Evolutionary conservation across 352 stramenopile species (phyloP).

Genomic region (Globisporangium spinosum): DNA sequence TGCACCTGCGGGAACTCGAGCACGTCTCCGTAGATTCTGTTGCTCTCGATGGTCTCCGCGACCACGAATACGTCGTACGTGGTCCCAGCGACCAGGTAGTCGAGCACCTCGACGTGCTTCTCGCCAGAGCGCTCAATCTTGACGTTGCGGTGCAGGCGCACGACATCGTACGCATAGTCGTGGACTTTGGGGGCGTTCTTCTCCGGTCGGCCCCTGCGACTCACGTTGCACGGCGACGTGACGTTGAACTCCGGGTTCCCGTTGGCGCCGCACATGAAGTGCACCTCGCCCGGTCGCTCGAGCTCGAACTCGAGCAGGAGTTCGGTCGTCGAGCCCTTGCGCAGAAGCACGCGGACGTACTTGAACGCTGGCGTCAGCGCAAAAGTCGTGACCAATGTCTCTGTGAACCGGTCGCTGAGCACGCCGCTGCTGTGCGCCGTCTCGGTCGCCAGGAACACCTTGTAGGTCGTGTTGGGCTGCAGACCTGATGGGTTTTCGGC

Average conservation of each 20-base stretch:
- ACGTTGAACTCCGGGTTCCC: slow-evolving; percentile 65
- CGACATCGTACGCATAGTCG: slow-evolving; percentile 58
- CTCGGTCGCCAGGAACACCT: slow-evolving; percentile 49
- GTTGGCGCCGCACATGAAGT: slow-evolving; percentile 61
- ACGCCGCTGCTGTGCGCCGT: slow-evolving; percentile 52
- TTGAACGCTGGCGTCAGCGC: slow-evolving; percentile 43
- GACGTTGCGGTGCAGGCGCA: slow-evolving; percentile 43
- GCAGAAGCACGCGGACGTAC: slow-evolving; percentile 38
- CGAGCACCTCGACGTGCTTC: slow-evolving; percentile 50
- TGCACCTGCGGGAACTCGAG: slow-evolving; percentile 38
- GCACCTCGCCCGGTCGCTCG: slow-evolving; percentile 57
- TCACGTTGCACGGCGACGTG: slow-evolving; percentile 76
- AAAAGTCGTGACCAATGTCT: slow-evolving; percentile 40
- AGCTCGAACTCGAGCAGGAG: slow-evolving; percentile 54
- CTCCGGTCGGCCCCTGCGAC: slow-evolving; percentile 37
- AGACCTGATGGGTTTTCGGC: slow-evolving; percentile 11
- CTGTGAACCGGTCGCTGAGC: slow-evolving; percentile 42
- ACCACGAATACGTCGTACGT: slow-evolving; percentile 64
- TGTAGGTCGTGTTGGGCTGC: slow-evolving; percentile 45
- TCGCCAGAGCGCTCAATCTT: slow-evolving; percentile 24
- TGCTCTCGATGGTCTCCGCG: slow-evolving; percentile 43
- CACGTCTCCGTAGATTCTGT: slow-evolving; percentile 58
- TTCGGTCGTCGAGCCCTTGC: slow-evolving; percentile 74
- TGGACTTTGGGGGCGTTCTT: slow-evolving; percentile 39
- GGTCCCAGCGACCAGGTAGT: slow-evolving; percentile 57